Evolutionary conservation across 768 basidiomycete genomes (phyloP).

Genomic region (Gautieria morchelliformis): DNA sequence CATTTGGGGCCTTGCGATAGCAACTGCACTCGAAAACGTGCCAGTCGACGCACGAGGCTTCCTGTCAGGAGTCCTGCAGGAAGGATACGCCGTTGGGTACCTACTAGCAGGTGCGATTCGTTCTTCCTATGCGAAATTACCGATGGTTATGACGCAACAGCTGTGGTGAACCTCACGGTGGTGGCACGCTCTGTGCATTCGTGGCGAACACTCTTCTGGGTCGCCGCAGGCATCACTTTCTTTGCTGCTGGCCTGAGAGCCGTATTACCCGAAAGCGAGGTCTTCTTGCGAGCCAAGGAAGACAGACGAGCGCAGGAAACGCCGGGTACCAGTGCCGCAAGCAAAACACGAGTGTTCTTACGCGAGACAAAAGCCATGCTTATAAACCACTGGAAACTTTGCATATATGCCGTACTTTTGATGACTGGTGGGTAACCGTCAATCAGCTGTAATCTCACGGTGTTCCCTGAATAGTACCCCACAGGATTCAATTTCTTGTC

Average conservation of each 20-base stretch:
- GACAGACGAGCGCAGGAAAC: constrained; percentile 32
- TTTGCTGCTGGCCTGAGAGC: constrained; percentile 61
- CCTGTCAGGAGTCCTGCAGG: constrained; percentile 75
- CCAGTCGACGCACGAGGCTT: constrained; percentile 82
- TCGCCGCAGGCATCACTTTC: constrained; percentile 56
- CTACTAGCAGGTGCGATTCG: constrained; percentile 60
- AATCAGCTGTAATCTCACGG: neutral
- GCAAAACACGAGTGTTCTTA: constrained; percentile 65
- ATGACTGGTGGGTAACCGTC: constrained; percentile 43
- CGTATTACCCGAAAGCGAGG: constrained; percentile 66
- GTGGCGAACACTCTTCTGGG: constrained; percentile 83
- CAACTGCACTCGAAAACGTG: constrained; percentile 82
- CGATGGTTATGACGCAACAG: constrained; percentile 4
- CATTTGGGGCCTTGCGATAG: constrained; percentile 76
- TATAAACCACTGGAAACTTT: constrained; percentile 70
- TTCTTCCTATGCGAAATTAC: neutral
- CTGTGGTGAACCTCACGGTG: constrained; percentile 26
- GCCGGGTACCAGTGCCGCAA: constrained; percentile 23
- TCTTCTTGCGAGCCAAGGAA: constrained; percentile 59
- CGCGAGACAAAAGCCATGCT: constrained; percentile 68
- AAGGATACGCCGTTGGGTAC: constrained; percentile 84
- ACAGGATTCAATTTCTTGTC: constrained; percentile 67
- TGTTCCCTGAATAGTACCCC: neutral
- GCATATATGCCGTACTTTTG: constrained; percentile 75
- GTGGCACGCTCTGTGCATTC: constrained; percentile 26